Evolutionary conservation across 2,329 filamentous ascomycete genomes (phyloP).

Genomic region (Amylocarpus encephaloides): DNA sequence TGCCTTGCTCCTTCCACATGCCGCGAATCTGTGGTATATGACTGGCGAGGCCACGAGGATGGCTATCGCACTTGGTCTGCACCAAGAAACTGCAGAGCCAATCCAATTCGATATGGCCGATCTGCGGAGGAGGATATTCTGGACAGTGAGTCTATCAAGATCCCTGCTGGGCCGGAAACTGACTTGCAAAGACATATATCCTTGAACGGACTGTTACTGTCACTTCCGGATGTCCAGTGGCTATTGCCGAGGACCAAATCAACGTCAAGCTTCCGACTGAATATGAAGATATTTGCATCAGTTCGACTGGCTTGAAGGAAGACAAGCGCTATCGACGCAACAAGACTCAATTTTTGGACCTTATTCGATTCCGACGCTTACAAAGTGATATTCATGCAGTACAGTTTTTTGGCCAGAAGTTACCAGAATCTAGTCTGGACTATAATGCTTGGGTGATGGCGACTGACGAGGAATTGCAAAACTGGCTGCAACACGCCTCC

Average conservation of each 20-base stretch:
- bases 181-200: background rate
- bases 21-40: constrained; percentile 20
- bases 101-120: constrained; percentile 1
- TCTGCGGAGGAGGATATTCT: constrained; percentile 13
- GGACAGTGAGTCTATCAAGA: background rate
- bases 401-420: background rate
- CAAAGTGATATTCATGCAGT: background rate
- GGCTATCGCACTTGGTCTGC: constrained; percentile 21
- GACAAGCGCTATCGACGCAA: background rate
- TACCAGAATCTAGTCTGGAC: background rate
- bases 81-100: constrained; percentile 15
- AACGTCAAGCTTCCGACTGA: background rate
- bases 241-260: background rate
- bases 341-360: background rate
- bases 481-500: background rate
- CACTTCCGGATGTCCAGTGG: background rate
- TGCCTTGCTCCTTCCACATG: constrained; percentile 17
- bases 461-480: background rate
- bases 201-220: background rate
- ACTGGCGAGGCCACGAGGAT: constrained; percentile 23
- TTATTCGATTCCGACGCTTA: background rate
- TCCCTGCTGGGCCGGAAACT: background rate
- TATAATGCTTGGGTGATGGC: background rate
- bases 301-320: background rate
- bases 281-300: background rate